Base-by-base conservation (phyloP, 495 filamentous ascomycete species). In the Penicillium waksmanii region DNA sequence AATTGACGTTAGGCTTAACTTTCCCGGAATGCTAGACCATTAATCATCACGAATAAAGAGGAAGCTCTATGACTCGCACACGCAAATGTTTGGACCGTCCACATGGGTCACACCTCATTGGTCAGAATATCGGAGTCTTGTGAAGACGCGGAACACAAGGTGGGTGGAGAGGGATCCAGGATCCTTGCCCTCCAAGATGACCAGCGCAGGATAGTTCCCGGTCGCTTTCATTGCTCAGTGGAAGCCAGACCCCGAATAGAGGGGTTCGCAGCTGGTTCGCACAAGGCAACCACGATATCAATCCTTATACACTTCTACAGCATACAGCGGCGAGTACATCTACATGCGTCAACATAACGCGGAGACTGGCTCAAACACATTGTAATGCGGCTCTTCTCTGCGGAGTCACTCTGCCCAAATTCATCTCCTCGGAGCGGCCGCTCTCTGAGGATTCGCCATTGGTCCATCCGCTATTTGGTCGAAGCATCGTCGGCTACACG, bases 321-420 rank as follows among this genome's bases (percentile, higher is more conserved):
- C 46, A 48, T 44, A 48, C 11, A 23, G 19, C 21, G 3, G 15
- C 8, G 21, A 48, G 2, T 48, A 23, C 23, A 23, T 48, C 46
- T 48, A 48, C 46, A 48, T 23, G 18, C 46, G 46, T 48, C 46
- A 9, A 48, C 46, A 48, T 44, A 19, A n/a, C n/a, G 42, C 42
- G n/a, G 17, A 44, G 15, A 44, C 42, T 44, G 42, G 42, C 9
- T 17, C 42, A 19, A 44, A 17, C 17, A 9, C 19, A 48, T 27
- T 27, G 19, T 9, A 27, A 48, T 48, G 46, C 46, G 46, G 46
- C 46, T 48, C 46, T 48, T 23, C 23, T 44, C 42, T 44, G 42
- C 46, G 46, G 23, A 48, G 46, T 9, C 2, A 19, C 23, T 48
- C 19, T 48, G 46, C 46, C 46, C 46, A 48, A 48, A 27, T 19